Evolutionary conservation across 495 filamentous ascomycete genomes (phyloP).

Genomic region (Cenococcum geophilum): DNA sequence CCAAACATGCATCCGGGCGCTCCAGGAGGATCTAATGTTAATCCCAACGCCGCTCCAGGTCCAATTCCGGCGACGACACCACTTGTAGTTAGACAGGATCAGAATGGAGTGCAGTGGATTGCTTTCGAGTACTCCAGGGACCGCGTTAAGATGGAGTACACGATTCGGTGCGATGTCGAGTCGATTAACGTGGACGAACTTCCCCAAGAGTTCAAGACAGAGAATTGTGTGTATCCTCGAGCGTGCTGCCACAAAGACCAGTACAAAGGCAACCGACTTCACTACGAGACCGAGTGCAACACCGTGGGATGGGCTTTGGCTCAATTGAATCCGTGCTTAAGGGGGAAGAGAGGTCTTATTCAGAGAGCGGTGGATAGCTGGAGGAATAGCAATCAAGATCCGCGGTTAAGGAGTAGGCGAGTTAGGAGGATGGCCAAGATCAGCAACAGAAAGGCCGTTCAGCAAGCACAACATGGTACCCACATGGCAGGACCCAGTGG

Average conservation of each 20-base stretch:
- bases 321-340: slow-evolving; percentile 79
- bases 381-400: slow-evolving; percentile 98
- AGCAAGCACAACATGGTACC: slow-evolving; percentile 40
- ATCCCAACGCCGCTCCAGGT: slow-evolving; percentile 88
- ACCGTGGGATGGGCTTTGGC: slow-evolving; percentile 95
- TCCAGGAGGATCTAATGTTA: slow-evolving; percentile 47
- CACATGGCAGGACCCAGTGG: slow-evolving; percentile 50
- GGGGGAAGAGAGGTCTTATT: slow-evolving; percentile 91
- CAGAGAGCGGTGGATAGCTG: slow-evolving; percentile 97
- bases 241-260: slow-evolving; percentile 94
- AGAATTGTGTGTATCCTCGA: slow-evolving; percentile 96
- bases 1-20: slow-evolving; percentile 44
- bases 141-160: slow-evolving; percentile 98
- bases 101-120: slow-evolving; percentile 98
- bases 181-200: slow-evolving; percentile 87
- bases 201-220: slow-evolving; percentile 82
- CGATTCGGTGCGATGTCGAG: slow-evolving; percentile 95
- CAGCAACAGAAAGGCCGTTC: slow-evolving; percentile 65
- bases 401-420: slow-evolving; percentile 77
- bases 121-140: slow-evolving; percentile 97
- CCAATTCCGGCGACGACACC: slow-evolving; percentile 98
- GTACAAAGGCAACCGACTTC: slow-evolving; percentile 87
- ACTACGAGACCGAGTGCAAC: slow-evolving; percentile 98
- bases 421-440: slow-evolving; percentile 95
- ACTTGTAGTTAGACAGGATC: slow-evolving; percentile 87